Base-by-base conservation (phyloP, 768 basidiomycete genomes). In the Russula lepida region DNA sequence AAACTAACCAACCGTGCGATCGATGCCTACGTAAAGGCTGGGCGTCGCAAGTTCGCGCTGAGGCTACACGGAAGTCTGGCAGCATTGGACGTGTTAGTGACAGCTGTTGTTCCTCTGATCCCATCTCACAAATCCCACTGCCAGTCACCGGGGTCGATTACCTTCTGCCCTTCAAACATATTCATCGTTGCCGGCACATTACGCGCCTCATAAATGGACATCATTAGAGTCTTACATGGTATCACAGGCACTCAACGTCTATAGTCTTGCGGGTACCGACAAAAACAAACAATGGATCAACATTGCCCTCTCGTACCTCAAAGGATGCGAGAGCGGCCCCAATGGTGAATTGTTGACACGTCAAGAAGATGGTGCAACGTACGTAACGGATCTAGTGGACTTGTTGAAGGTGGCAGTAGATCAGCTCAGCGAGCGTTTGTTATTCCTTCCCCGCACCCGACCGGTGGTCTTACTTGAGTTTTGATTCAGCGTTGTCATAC, bases 21-120 rank as follows among this genome's bases (percentile, higher is more conserved):
- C 58, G 88, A 92, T 50, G 79, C 87, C 64, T 97, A 92, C 68
- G 86, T 84, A 53, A 85, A 82, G 65, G 86, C 88, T n/a, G 88
- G 86, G 19, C 83, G 94, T 47, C 80, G 86, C 52, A 89, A 95
- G 68, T 91, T 88, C 69, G 93, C 92, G 11, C 74, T 95, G 37
- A 88, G 88, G 66, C 73, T 98, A 52, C 89, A 94, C 63, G 91
- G 89, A 2, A 86, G 81, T 67, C 77, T 98, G 17, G 95, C 94
- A 3, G 90, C 89, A 17, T 80, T 98, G 39, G 94, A 98, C 65
- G 72, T 87, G 95, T 98, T 75, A 65, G 92, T 75, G 30, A 4
- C 13, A 35, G 15, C n/a, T 48, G 39, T 32, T 50, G 27, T 28
- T 27, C 8, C 48, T 50, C 21, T 48, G 19, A 48, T 1, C n/a